These are phyloP conservation scores for Colletotrichum filicis DNA, from an alignment of 2,329 filamentous ascomycete species.

Conservation along the genomic window DNA sequence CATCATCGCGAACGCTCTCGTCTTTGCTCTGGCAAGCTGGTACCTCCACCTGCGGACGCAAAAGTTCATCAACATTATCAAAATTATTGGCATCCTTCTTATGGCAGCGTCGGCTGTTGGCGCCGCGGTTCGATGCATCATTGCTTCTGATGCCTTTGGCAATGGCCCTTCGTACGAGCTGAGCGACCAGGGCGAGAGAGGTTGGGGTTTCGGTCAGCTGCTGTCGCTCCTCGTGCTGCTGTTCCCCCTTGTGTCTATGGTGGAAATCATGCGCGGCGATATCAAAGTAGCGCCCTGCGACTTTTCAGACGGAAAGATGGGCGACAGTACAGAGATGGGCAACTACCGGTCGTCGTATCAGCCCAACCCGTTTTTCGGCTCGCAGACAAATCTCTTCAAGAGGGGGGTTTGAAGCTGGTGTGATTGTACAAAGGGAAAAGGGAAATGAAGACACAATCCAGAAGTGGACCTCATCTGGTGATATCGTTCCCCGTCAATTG, in stretches of 20 bases:
- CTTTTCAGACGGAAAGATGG: neutral
- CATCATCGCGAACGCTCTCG: conserved; percentile 66
- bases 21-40: conserved; percentile 71
- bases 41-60: conserved; percentile 68
- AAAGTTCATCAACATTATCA: conserved; percentile 63
- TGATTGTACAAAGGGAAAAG: neutral
- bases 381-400: conserved; percentile 47
- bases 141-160: conserved; percentile 71
- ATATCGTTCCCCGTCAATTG: neutral
- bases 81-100: conserved; percentile 63
- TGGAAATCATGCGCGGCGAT: conserved; percentile 69
- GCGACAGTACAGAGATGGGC: conserved; percentile 19
- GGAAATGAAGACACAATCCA: neutral
- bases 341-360: conserved; percentile 46
- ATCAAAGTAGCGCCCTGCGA: conserved; percentile 44
- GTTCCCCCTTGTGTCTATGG: conserved; percentile 67
- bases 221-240: conserved; percentile 68
- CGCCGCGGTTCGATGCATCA: conserved; percentile 65
- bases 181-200: conserved; percentile 62
- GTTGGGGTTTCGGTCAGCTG: conserved; percentile 73
- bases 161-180: conserved; percentile 58
- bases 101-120: conserved; percentile 68
- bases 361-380: conserved; percentile 57
- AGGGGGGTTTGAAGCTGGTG: conserved; percentile 30
- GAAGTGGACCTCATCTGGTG: neutral